phyloP scores from a whole-genome alignment of 2,329 filamentous ascomycete species.

The Botryotinia convoluta region DNA sequence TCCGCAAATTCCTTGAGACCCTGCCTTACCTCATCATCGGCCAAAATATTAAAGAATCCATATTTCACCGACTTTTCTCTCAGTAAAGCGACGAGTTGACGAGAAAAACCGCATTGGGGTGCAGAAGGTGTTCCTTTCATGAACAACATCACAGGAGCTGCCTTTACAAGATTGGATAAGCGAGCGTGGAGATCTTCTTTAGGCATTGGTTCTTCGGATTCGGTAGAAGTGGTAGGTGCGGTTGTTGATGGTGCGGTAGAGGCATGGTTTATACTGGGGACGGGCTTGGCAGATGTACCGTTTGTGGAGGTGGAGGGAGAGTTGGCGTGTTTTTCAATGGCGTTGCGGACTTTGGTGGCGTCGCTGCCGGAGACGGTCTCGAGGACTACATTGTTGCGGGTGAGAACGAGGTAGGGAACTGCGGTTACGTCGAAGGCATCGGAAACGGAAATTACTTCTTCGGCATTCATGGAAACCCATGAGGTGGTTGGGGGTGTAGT shows the following conservation, averaged over 20 bases:
- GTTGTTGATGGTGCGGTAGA: slow-evolving; percentile 24
- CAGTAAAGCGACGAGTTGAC: slow-evolving; percentile 82
- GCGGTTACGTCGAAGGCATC: slow-evolving; percentile 93
- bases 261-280: slow-evolving; percentile 37
- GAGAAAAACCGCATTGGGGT: slow-evolving; percentile 88
- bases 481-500: slow-evolving; percentile 62
- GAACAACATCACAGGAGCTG: slow-evolving; percentile 96
- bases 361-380: slow-evolving; percentile 90
- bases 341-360: slow-evolving; percentile 76
- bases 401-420: slow-evolving; percentile 85
- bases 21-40: slow-evolving; percentile 94
- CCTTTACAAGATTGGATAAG: slow-evolving; percentile 82
- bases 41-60: slow-evolving; percentile 98
- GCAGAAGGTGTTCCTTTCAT: slow-evolving; percentile 93
- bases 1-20: slow-evolving; percentile 97
- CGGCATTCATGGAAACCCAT: slow-evolving; percentile 91
- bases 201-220: slow-evolving; percentile 50
- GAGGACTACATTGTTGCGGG: slow-evolving; percentile 70
- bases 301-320: not conserved
- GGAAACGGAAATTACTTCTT: slow-evolving; percentile 87
- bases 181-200: slow-evolving; percentile 85
- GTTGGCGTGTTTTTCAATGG: slow-evolving; percentile 70
- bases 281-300: slow-evolving; percentile 26
- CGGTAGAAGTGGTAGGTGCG: slow-evolving; percentile 32
- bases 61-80: slow-evolving; percentile 91